Evolutionary conservation across 306 rosid genomes (phyloP).

Genomic region (Alnus rubra): DNA sequence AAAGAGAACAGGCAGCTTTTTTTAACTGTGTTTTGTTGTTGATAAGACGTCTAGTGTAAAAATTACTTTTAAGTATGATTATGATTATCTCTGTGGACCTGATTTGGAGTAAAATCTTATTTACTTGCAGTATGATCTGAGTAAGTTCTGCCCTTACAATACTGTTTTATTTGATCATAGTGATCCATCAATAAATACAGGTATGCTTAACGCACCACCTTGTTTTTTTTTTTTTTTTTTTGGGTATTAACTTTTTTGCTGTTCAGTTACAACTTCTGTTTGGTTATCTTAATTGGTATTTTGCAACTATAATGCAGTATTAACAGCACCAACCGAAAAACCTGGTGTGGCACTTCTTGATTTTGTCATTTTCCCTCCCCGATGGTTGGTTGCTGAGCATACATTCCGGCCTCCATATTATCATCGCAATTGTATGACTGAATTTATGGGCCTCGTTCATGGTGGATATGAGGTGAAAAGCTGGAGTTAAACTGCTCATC

Average conservation of each 20-base stretch:
- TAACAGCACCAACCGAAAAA: constrained; percentile 91
- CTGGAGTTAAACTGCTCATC: neutral
- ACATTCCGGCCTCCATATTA: constrained; percentile 98
- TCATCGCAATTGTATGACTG: constrained; percentile 98
- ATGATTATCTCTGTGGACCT: constrained; percentile 1
- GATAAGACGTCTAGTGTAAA: neutral
- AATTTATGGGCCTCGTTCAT: constrained; percentile 93
- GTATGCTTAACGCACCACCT: constrained; percentile 32
- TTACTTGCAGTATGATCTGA: constrained; percentile 75
- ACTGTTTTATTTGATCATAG: constrained; percentile 85
- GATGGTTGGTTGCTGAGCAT: constrained; percentile 96
- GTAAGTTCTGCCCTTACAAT: constrained; percentile 90
- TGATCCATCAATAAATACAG: constrained; percentile 94
- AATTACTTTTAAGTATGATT: constrained; percentile 1
- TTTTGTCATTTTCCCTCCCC: constrained; percentile 89
- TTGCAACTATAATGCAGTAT: constrained; percentile 46
- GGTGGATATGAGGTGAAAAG: constrained; percentile 83
- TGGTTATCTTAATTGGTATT: constrained; percentile 8
- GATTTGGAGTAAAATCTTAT: constrained; percentile 23
- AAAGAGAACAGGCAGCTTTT: neutral
- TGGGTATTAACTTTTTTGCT: neutral
- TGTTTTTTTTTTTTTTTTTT: neutral
- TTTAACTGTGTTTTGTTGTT: neutral
- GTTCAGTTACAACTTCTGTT: neutral
- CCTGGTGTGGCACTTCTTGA: constrained; percentile 94